phyloP scores from a whole-genome alignment of 805 yeast species.

The Jamesozyma piceae region DNA sequence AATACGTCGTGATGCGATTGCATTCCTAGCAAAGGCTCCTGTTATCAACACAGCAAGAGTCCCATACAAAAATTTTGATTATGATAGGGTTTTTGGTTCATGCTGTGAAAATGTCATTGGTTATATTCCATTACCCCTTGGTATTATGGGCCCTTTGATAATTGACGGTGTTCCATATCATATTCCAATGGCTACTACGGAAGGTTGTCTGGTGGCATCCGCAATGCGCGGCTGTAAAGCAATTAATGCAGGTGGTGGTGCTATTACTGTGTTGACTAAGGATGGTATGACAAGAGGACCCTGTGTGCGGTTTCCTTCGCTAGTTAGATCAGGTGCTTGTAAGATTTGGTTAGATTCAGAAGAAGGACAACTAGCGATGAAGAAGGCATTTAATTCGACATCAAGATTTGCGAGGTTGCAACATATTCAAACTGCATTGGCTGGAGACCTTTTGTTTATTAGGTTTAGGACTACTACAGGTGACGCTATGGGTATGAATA shows the following conservation, averaged over 20 bases:
- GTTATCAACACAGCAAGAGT: conserved; percentile 60
- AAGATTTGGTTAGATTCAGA: conserved; percentile 92
- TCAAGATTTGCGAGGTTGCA: conserved; percentile 95
- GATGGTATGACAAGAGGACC: conserved; percentile 99
- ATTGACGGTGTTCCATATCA: conserved; percentile 84
- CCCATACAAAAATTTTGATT: conserved; percentile 80
- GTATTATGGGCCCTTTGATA: conserved; percentile 93
- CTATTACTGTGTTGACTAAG: conserved; percentile 76
- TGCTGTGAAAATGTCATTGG: conserved; percentile 99
- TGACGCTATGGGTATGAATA: conserved; percentile 99
- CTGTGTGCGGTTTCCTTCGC: conserved; percentile 78
- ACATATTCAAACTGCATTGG: conserved; percentile 84
- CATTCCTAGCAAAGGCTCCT: conserved; percentile 73
- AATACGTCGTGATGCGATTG: conserved; percentile 88
- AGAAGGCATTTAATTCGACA: conserved; percentile 89
- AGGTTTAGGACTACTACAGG: conserved; percentile 98
- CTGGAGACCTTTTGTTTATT: conserved; percentile 80
- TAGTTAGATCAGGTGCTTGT: conserved; percentile 86
- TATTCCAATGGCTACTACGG: conserved; percentile 98
- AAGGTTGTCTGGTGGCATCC: conserved; percentile 96
- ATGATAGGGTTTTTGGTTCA: conserved; percentile 94
- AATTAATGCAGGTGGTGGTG: conserved; percentile 95
- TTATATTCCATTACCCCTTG: conserved; percentile 91
- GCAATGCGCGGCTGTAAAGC: conserved; percentile 99
- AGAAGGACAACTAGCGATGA: conserved; percentile 76